phyloP scores from a whole-genome alignment of 192 early-diverging fungal genomes.

The Coemansia sp. region DNA sequence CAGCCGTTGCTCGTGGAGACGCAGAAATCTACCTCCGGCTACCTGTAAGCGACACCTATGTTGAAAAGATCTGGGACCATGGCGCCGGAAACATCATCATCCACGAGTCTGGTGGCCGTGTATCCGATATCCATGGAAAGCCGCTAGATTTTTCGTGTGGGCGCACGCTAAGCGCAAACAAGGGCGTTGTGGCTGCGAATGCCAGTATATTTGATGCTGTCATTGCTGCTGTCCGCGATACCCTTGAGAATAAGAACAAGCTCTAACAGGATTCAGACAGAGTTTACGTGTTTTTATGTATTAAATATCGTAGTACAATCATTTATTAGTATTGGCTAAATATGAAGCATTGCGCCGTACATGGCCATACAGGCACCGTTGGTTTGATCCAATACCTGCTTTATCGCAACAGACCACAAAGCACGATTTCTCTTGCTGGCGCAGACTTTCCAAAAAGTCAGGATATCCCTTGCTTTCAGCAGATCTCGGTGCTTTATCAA shows the following conservation, averaged over 20 bases:
- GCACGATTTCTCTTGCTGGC: not conserved
- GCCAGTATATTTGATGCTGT: constrained; percentile 75
- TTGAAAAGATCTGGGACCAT: constrained; percentile 99
- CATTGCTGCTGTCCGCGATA: constrained; percentile 71
- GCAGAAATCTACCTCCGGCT: constrained; percentile 91
- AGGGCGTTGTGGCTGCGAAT: constrained; percentile 83
- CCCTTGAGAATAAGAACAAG: constrained; percentile 22
- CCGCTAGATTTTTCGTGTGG: constrained; percentile 89
- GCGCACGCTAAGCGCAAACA: constrained; percentile 78
- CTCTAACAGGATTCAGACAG: not conserved
- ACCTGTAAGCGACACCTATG: constrained; percentile 75
- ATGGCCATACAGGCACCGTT: constrained; percentile 24
- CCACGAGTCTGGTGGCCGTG: constrained; percentile 88
- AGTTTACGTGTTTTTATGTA: constrained; percentile 6
- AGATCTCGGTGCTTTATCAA: constrained; percentile 28
- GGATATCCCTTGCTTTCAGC: constrained; percentile 10
- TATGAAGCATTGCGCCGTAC: constrained; percentile 25
- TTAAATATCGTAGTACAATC: not conserved
- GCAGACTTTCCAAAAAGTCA: constrained; percentile 20
- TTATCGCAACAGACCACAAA: constrained; percentile 22
- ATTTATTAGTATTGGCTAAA: not conserved
- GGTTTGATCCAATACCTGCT: constrained; percentile 2
- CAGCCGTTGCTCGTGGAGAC: constrained; percentile 85
- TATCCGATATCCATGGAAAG: constrained; percentile 81
- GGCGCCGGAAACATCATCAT: constrained; percentile 88